Evolutionary conservation across 2,329 filamentous ascomycete genomes (phyloP).

Genomic region (Mollisia scopiformis): DNA sequence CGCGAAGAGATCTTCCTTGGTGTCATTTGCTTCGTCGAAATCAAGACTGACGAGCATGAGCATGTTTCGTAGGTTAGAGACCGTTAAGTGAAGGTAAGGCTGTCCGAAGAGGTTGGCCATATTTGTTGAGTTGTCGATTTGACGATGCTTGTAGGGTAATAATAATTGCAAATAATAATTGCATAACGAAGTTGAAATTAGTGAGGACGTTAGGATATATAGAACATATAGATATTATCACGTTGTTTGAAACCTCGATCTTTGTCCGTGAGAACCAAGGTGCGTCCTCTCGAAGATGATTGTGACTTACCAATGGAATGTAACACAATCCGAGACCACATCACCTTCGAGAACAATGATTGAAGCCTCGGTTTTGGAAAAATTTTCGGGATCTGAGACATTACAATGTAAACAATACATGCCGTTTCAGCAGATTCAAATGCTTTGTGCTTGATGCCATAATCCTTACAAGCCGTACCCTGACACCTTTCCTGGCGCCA

Average conservation of each 20-base stretch:
- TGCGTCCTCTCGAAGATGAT: not conserved
- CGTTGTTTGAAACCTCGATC: not conserved
- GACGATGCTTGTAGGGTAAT: not conserved
- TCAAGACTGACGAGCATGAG: not conserved
- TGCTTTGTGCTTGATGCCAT: not conserved
- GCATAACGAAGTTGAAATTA: no score
- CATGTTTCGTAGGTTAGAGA: not conserved
- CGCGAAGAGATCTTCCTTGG: not conserved
- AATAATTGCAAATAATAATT: no score
- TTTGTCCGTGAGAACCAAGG: not conserved
- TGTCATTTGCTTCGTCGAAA: not conserved
- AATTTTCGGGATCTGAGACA: not conserved
- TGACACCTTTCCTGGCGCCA: not conserved
- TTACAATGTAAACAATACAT: constrained; percentile 6
- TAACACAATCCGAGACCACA: not conserved
- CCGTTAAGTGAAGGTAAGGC: not conserved
- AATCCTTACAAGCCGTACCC: constrained; percentile 1
- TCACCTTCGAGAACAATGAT: not conserved
- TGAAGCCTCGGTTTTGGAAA: not conserved
- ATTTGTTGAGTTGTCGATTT: not conserved
- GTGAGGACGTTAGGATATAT: no score
- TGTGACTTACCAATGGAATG: not conserved
- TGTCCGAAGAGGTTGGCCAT: not conserved
- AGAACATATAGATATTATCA: no score
- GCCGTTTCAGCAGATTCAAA: not conserved